phyloP scores from a whole-genome alignment of 805 yeast species.

The Candida multigemmis region DNA sequence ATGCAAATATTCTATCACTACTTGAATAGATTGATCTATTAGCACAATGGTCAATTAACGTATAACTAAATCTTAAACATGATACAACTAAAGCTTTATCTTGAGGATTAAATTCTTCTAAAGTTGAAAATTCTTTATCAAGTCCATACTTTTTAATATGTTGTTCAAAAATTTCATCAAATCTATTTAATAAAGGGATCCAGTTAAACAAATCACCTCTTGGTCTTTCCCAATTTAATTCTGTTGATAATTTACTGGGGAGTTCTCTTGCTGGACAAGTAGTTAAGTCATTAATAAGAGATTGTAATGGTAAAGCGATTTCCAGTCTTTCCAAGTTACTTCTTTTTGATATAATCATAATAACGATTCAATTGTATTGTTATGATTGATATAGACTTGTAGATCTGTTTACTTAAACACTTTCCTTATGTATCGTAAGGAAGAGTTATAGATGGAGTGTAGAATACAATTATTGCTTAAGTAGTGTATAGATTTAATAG shows the following conservation, averaged over 20 bases:
- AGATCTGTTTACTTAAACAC: too few species aligned
- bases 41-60: slow-evolving; percentile 60
- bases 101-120: slow-evolving; percentile 31
- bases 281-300: slow-evolving; percentile 27
- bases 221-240: slow-evolving; percentile 50
- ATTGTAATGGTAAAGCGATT: slow-evolving; percentile 17
- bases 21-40: slow-evolving; percentile 64
- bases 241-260: slow-evolving; percentile 24
- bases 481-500: too few species aligned
- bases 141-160: slow-evolving; percentile 47
- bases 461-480: too few species aligned
- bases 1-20: slow-evolving; percentile 45
- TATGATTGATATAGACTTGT: too few species aligned
- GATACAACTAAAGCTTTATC: slow-evolving; percentile 44
- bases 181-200: slow-evolving; percentile 66
- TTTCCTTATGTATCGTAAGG: too few species aligned
- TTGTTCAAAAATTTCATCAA: slow-evolving; percentile 57
- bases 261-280: slow-evolving; percentile 30
- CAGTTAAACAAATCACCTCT: slow-evolving; percentile 67
- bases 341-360: slow-evolving; percentile 24
- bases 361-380: slow-evolving; percentile 1
- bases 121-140: slow-evolving; percentile 35
- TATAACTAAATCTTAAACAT: slow-evolving; percentile 51
- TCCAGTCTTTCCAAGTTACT: slow-evolving; percentile 19
- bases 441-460: too few species aligned